Conservation (phyloP, 768 basidiomycete genomes). For the Rhizopogon sp. region DNA sequence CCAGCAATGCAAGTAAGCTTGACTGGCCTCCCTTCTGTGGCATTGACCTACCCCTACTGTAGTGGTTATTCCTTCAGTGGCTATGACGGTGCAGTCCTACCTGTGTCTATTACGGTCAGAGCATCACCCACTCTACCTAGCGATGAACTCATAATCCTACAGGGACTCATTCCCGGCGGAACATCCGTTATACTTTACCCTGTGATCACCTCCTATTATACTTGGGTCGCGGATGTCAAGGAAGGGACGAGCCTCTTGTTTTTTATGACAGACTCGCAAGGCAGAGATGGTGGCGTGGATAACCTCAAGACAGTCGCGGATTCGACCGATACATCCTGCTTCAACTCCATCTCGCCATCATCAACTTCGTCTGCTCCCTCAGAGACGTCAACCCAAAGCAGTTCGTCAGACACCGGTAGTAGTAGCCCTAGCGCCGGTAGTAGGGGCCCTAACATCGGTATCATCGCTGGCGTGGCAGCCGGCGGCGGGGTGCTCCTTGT, state of each 20-base stretch:
- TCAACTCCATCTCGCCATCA: constrained; percentile 47
- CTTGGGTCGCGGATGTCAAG: constrained; percentile 31
- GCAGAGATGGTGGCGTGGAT: constrained; percentile 58
- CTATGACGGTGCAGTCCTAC: constrained; percentile 42
- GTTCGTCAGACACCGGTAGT: constrained; percentile 7
- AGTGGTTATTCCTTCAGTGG: constrained; percentile 44
- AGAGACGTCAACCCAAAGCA: constrained; percentile 14
- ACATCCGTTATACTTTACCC: constrained; percentile 37
- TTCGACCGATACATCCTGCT: constrained; percentile 46
- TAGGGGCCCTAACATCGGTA: constrained; percentile 37
- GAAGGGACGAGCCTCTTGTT: too few species aligned
- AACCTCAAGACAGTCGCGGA: constrained; percentile 40
- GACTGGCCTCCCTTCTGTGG: background rate
- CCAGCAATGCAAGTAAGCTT: constrained; percentile 54
- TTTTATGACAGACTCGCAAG: constrained; percentile 17
- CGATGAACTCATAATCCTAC: background rate
- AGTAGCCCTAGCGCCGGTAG: constrained; percentile 30
- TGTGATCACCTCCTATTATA: constrained; percentile 26
- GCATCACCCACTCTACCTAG: background rate
- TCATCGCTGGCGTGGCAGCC: constrained; percentile 44
- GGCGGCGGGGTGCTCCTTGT: constrained; percentile 49
- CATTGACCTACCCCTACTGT: constrained; percentile 2
- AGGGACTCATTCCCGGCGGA: constrained; percentile 31
- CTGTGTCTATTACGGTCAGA: constrained; percentile 15
- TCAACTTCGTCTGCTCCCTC: constrained; percentile 32